Evolutionary conservation across 352 stramenopile genomes (phyloP).

Genomic region (Phytophthora brassicae): DNA sequence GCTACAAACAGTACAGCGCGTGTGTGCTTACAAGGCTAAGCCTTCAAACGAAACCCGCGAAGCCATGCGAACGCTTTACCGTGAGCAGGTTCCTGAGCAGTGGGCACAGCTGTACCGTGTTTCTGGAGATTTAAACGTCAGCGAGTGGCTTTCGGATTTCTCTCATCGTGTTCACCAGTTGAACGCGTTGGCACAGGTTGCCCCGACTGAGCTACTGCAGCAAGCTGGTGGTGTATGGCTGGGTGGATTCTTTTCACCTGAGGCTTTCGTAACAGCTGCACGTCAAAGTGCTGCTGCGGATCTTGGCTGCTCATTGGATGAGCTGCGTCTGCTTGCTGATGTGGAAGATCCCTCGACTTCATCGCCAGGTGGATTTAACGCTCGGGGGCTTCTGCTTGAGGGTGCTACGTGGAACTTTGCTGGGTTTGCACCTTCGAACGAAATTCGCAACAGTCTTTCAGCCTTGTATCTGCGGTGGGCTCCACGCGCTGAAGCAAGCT

Average conservation of each 20-base stretch:
- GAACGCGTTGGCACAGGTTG: conserved; percentile 42
- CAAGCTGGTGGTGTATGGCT: conserved; percentile 77
- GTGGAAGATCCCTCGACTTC: conserved; percentile 38
- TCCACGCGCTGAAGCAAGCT: conserved; percentile 12
- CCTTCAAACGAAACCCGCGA: conserved; percentile 87
- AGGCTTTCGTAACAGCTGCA: conserved; percentile 92
- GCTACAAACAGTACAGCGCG: conserved; percentile 66
- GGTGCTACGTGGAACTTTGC: conserved; percentile 70
- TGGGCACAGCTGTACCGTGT: conserved; percentile 68
- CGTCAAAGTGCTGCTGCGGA: conserved; percentile 86
- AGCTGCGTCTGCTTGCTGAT: conserved; percentile 81
- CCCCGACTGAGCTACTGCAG: conserved; percentile 42
- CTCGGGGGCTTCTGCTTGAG: conserved; percentile 81
- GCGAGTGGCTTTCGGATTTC: conserved; percentile 88
- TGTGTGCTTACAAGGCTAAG: conserved; percentile 85
- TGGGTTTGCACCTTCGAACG: conserved; percentile 75
- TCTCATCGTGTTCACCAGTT: conserved; percentile 73
- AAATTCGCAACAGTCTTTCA: conserved; percentile 71
- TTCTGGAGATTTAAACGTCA: conserved; percentile 57
- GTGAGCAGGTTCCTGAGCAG: conserved; percentile 62
- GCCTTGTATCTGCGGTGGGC: conserved; percentile 79
- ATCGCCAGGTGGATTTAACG: conserved; percentile 50
- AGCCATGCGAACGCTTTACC: conserved; percentile 75
- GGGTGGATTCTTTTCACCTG: conserved; percentile 91
- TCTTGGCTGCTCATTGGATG: conserved; percentile 85